phyloP scores from a whole-genome alignment of 2,329 filamentous ascomycete species.

The Diaporthe australafricana region DNA sequence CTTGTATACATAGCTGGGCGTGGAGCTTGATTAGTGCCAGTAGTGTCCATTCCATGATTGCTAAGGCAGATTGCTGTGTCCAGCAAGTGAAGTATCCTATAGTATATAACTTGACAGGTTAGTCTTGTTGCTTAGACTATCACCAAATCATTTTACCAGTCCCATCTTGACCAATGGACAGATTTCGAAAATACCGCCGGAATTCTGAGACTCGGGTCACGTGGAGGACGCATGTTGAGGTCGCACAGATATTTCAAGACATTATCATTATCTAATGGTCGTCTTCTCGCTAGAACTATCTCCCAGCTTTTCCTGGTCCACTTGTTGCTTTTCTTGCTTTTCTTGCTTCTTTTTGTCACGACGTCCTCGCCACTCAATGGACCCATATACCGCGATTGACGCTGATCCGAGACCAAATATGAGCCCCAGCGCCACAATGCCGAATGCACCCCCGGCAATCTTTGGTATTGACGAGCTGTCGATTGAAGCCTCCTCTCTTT shows the following conservation, averaged over 20 bases:
- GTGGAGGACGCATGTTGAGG: too few species aligned
- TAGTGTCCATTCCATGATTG: too few species aligned
- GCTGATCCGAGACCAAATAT: slow-evolving; percentile 34
- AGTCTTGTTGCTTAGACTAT: too few species aligned
- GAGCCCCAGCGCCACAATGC: slow-evolving; percentile 24
- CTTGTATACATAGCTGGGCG: too few species aligned
- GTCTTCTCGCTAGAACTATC: slow-evolving; percentile 5
- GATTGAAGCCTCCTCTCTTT: not conserved
- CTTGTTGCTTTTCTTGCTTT: not conserved
- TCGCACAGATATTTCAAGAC: not conserved
- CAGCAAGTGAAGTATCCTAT: too few species aligned
- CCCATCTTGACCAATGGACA: not conserved
- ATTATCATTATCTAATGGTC: slow-evolving; percentile 9
- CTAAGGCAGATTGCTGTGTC: too few species aligned
- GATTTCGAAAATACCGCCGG: too few species aligned
- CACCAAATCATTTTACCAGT: not conserved
- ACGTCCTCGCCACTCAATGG: slow-evolving; percentile 28
- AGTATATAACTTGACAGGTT: too few species aligned
- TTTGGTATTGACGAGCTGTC: slow-evolving; percentile 21
- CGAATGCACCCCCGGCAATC: slow-evolving; percentile 27
- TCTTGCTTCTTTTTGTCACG: slow-evolving; percentile 30
- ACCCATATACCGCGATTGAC: slow-evolving; percentile 31
- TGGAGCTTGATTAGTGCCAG: too few species aligned
- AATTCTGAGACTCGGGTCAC: too few species aligned
- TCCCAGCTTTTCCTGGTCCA: not conserved